Percentiles rank a stretch among this genome's conserved stretches.
Evolutionary conservation across 2,329 filamentous ascomycete species (phyloP).

Genomic region (Furcasterigmium furcatum): DNA sequence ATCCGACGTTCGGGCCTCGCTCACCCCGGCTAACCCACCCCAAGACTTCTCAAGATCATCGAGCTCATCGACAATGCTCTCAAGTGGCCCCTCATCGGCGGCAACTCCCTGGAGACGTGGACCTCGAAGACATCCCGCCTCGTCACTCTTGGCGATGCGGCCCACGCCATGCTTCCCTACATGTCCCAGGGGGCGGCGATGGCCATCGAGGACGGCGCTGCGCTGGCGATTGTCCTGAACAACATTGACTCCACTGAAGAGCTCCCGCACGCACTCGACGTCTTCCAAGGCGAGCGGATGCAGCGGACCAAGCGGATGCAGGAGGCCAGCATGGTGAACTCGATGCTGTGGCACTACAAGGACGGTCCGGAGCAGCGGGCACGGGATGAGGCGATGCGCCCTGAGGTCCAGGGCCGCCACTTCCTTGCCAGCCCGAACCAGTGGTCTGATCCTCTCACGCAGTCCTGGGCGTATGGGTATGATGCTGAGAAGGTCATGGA

Average conservation of each 20-base stretch:
- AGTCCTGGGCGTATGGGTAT: conserved; percentile 45
- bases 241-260: conserved; percentile 19
- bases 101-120: conserved; percentile 21
- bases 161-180: conserved; percentile 40
- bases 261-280: conserved; percentile 23
- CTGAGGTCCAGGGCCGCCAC: conserved; percentile 31
- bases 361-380: conserved; percentile 38
- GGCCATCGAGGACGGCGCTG: conserved; percentile 38
- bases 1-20: fast-evolving
- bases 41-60: conserved; percentile 29
- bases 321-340: conserved; percentile 40
- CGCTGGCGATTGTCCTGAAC: conserved; percentile 26
- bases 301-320: conserved; percentile 33
- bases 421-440: conserved; percentile 40
- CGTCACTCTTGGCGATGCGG: conserved; percentile 36
- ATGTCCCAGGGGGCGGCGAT: conserved; percentile 41
- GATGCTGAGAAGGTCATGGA: conserved; percentile 36
- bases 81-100: conserved; percentile 28
- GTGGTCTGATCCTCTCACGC: conserved; percentile 43
- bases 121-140: conserved; percentile 22
- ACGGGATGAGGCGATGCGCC: conserved; percentile 34
- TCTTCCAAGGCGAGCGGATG: conserved; percentile 33
- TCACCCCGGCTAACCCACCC: neutral
- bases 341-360: conserved; percentile 41
- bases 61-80: conserved; percentile 25